Base-by-base conservation (phyloP, 257 asterid species). In the Fraxinus americana region DNA sequence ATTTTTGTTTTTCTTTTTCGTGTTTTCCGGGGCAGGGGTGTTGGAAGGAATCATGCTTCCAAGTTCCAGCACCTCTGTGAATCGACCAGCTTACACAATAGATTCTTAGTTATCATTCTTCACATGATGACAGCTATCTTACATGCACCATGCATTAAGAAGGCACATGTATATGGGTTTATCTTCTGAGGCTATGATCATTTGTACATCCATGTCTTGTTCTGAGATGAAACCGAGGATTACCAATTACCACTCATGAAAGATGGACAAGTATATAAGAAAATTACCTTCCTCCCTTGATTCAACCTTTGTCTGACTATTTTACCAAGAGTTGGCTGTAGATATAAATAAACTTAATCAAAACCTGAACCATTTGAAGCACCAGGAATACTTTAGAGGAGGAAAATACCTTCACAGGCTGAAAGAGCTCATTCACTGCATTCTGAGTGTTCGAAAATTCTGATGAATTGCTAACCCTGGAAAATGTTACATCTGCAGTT, bases 241-340 rank as follows among this genome's bases (percentile, higher is more conserved):
- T 43, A 12, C 52, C 43, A 6, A 38, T 38, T 38, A 38, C 43
- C 43, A 73, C 74, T 25, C 45, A 77, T 73, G 72, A 81, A 68
- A 16, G 68, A 61, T 23, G 45, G 48, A 70, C 39, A 59, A 73
- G 63, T 21, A 65, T 14, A 70, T 69, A 63, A 68, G 61, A 76
- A 71, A 38, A 78, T 84, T 87, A 94, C 98, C 98, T 94, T 94
- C 86, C 96, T 91, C 85, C 97, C 98, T 86, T 89, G 97, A 72
- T 89, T 85, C 80, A 94, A 80, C 87, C 93, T 88, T 82, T 92
- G 96, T 78, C 94, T 88, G 79, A 94, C 90, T 75, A 90, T 85
- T 81, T 94, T 94, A 83, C 92, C 87, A 70, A 94, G 87, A 81
- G 97, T 92, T 82, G 92, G 96, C 97, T 92, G 96, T 86, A 84